Evolutionary conservation across 106 monocot species (phyloP), one percentile per base, ranked within the genome.

Genomic region (Dendrobium catenatum): DNA sequence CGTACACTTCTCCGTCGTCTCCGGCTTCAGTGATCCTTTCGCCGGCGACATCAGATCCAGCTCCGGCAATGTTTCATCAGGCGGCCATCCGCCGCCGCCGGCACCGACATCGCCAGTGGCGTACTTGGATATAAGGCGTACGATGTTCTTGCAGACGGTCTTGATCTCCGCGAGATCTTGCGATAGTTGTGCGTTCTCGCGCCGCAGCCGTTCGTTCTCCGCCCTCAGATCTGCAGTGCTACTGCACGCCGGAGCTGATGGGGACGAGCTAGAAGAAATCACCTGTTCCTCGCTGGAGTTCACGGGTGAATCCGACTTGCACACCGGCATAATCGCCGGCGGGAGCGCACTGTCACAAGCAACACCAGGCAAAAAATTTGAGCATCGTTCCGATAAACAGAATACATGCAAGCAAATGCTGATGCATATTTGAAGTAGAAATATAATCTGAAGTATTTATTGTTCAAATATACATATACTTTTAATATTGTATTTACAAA

Each of bases 201-300:
- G 56, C 49, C 88, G 86, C 55, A 89, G 81, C 46, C 83, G 55
- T 47, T 79, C 79, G 84, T 89, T 91, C 84, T 91, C 91, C 79
- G 87, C 88, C 81, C 58, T 64, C 58, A 90, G 51, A 4, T 86
- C 84, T 66, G 84, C 42, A 41, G 72, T 55, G 13, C 75, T 46
- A 17, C 72, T 27, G 5, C 19, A 44, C 59, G 67, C 73, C 29
- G 68, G 26, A 3, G 87, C 51, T 33, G 43, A 27, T 40, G 80
- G 49, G 19, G 87, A 80, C 4, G 87, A 82, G 75, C 27, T 80
- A 17, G 86, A 77, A 26, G 84, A 89, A 5, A 82, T 9, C 10
- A 72, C 82, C 75, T 78, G 87, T 40, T 92, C 88, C 16, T 85
- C 89, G n/a, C 84, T 82, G 2, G 88, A 37, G 37, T 37, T 37